Base-by-base conservation (phyloP, 331 rosid species). In the Cucumis variabilis region DNA sequence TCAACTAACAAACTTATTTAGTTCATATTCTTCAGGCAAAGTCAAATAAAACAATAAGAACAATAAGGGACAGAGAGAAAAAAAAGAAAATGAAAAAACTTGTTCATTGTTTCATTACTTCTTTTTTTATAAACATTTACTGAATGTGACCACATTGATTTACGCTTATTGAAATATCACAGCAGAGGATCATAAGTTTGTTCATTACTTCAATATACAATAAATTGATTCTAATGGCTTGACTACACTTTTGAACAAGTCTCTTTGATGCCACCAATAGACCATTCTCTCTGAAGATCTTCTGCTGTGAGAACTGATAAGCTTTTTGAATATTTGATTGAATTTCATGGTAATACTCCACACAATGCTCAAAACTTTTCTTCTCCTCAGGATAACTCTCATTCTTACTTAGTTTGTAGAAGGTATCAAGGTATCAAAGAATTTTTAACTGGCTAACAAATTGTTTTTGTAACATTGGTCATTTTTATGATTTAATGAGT, bases 171-270 rank as follows among this genome's bases (percentile, higher is more conserved):
- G n/a, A n/a, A n/a, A n/a, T n/a, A n/a, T n/a, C n/a, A n/a, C n/a
- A n/a, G n/a, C n/a, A n/a, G n/a, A 77, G 33, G 83, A 77, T 48
- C 83, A 77, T 77, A 24, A 48, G 63, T 77, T 77, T 77, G 37
- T 77, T 48, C 37, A 77, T 77, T 37, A 13, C 63, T 13, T 77
- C 33, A n/a, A 77, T 48, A 13, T 9, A 6, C 41, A 77, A 50
- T 77, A 65, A 77, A 63, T 77, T 77, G 83, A 48, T 50, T 48
- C 13, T n/a, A 37, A 48, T 77, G 83, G 37, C 62, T 77, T 48
- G 20, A 50, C 12, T 27, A 77, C 83, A 77, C 37, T 12, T 51
- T 77, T 2, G 13, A 46, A 50, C 83, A 77, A 77, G 83, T 77
- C 14, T 50, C 83, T n/a, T 51, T 24, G 65, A 46, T 77, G 41